These are phyloP conservation scores for Polymyxa betae DNA, from an alignment of 208 protist species.

Conservation along the genomic window DNA sequence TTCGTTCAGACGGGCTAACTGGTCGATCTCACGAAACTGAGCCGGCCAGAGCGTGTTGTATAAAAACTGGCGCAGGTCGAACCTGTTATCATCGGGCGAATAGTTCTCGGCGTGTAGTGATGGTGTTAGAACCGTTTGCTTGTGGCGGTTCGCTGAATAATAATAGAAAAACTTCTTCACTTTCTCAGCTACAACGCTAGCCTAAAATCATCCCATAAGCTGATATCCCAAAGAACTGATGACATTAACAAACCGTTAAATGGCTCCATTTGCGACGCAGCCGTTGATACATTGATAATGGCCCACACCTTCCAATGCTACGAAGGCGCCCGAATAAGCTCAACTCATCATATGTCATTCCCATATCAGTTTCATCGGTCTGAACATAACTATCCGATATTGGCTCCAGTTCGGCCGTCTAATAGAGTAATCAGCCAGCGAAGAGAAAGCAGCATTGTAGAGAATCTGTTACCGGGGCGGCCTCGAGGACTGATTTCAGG, in stretches of 20 bases:
- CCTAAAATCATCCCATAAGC: neutral
- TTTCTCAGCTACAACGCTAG: conserved; percentile 70
- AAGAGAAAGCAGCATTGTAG: neutral
- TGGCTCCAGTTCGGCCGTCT: conserved; percentile 78
- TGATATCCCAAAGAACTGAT: neutral
- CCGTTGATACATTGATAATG: conserved; percentile 75
- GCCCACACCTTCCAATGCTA: conserved; percentile 65
- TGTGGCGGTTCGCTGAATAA: conserved; percentile 82
- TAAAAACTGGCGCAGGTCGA: conserved; percentile 65
- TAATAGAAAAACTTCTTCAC: conserved; percentile 81
- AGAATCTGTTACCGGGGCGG: conserved; percentile 67
- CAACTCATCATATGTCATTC: conserved; percentile 82
- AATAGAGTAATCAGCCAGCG: neutral
- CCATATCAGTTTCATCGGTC: conserved; percentile 78
- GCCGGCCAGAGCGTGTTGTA: conserved; percentile 49
- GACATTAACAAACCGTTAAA: neutral
- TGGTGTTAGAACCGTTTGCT: conserved; percentile 80
- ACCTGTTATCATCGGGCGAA: conserved; percentile 81
- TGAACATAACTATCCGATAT: conserved; percentile 68
- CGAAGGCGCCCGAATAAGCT: conserved; percentile 61
- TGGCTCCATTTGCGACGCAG: conserved; percentile 57
- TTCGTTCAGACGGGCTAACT: too few relatives aligned
- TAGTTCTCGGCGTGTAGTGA: conserved; percentile 79
- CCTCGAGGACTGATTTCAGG: conserved; percentile 53
- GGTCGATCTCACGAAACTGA: conserved; percentile 60